These are phyloP conservation scores for Coffea canephora DNA, from an alignment of 257 asterid genomes.

Conservation along the genomic window DNA sequence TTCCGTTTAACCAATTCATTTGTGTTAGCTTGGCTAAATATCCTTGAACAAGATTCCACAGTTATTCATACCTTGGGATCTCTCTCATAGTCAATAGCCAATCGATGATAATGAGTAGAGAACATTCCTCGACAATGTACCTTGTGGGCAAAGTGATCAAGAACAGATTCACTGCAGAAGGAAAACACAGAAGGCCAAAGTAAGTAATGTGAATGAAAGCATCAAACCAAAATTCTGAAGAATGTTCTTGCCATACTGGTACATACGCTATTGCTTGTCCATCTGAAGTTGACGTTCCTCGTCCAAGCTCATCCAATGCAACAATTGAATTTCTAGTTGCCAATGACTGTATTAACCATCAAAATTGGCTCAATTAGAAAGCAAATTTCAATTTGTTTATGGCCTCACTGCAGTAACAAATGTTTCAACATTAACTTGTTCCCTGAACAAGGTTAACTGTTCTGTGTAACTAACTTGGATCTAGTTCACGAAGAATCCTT, in stretches of 20 bases:
- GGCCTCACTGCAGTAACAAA: neutral
- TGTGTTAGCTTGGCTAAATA: neutral
- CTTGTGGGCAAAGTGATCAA: constrained; percentile 74
- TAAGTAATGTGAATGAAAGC: constrained; percentile 2
- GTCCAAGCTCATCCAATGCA: constrained; percentile 94
- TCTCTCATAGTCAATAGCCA: constrained; percentile 74
- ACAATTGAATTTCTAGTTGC: constrained; percentile 84
- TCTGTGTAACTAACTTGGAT: neutral
- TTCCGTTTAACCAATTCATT: neutral
- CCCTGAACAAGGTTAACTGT: too few species aligned
- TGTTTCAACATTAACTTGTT: too few species aligned
- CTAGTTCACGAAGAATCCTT: neutral
- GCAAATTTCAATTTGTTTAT: neutral
- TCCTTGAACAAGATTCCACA: neutral
- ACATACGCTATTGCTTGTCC: constrained; percentile 99
- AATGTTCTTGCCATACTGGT: constrained; percentile 19
- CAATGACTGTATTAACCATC: constrained; percentile 50
- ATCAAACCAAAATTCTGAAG: neutral
- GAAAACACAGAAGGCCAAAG: constrained; percentile 22
- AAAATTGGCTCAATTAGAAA: constrained; percentile 16
- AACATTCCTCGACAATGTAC: constrained; percentile 95
- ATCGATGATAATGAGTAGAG: constrained; percentile 92
- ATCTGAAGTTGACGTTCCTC: constrained; percentile 97
- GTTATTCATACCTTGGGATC: constrained; percentile 58
- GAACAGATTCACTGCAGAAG: constrained; percentile 82